Percentiles rank a stretch among this genome's conserved stretches.
Conservation (phyloP, 2,329 filamentous ascomycete species). For the Xenoacremonium recifei region DNA sequence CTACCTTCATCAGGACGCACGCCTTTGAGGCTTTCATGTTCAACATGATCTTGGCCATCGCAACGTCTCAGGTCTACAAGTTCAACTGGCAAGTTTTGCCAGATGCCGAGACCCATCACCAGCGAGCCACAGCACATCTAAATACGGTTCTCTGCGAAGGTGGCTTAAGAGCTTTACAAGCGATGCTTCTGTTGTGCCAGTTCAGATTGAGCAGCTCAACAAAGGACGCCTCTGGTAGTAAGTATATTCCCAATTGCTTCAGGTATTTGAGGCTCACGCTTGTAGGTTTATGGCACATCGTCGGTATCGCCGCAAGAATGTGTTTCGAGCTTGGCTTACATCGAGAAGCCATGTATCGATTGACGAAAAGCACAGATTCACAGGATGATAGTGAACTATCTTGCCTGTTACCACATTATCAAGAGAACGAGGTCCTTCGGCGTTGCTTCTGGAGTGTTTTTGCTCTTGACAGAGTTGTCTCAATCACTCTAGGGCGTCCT, state of each 20-base stretch:
- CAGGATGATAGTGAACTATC: constrained; percentile 1
- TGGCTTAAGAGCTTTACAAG: constrained; percentile 38
- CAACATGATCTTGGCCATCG: constrained; percentile 44
- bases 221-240: constrained; percentile 13
- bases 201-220: constrained; percentile 41
- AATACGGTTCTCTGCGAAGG: constrained; percentile 35
- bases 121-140: constrained; percentile 36
- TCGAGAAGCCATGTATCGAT: constrained; percentile 33
- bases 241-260: neutral
- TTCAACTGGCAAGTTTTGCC: constrained; percentile 43
- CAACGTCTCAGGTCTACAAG: constrained; percentile 41
- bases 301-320: constrained; percentile 40
- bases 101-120: constrained; percentile 41
- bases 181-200: constrained; percentile 41
- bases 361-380: constrained; percentile 1
- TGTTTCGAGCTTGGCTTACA: constrained; percentile 41
- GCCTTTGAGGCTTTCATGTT: constrained; percentile 38
- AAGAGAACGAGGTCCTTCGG: constrained; percentile 33
- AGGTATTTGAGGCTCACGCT: neutral
- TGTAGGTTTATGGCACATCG: constrained; percentile 43
- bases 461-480: constrained; percentile 36
- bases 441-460: constrained; percentile 44
- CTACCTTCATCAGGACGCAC: neutral
- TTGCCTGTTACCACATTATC: constrained; percentile 6
- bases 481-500: constrained; percentile 38